These are phyloP conservation scores for Gleditsia sinensis DNA, from an alignment of 306 rosid species.

Conservation along the genomic window DNA sequence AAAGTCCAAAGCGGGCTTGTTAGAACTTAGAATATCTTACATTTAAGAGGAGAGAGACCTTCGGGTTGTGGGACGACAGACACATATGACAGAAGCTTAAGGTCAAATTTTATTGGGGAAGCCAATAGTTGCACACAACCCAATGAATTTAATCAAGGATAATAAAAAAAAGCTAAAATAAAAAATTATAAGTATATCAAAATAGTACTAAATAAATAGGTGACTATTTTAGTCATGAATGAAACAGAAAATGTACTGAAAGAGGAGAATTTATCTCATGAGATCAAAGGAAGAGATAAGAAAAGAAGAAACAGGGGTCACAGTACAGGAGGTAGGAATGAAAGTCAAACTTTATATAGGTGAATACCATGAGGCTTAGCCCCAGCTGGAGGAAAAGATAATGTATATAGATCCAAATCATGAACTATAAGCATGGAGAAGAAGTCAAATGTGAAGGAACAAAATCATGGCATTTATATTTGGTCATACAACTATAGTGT, in stretches of 20 bases:
- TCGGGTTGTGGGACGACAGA: neutral
- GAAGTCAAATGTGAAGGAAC: constrained; percentile 39
- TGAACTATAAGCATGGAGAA: constrained; percentile 34
- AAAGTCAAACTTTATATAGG: constrained; percentile 39
- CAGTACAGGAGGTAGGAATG: constrained; percentile 9
- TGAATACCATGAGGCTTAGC: constrained; percentile 41
- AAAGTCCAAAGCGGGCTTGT: constrained; percentile 23
- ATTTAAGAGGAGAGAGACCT: constrained; percentile 5
- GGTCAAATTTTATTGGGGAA: constrained; percentile 52
- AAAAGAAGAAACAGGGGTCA: constrained; percentile 21
- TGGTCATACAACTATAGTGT: constrained; percentile 50
- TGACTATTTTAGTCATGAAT: constrained; percentile 35
- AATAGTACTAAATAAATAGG: no score
- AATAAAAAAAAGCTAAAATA: constrained; percentile 31
- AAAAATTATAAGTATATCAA: no score
- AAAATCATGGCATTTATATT: constrained; percentile 42
- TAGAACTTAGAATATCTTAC: constrained; percentile 37
- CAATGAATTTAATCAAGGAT: constrained; percentile 39
- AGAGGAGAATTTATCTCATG: constrained; percentile 32
- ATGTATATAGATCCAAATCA: constrained; percentile 34
- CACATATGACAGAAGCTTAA: constrained; percentile 28
- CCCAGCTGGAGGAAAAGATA: constrained; percentile 49
- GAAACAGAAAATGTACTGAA: constrained; percentile 36
- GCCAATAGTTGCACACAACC: constrained; percentile 47
- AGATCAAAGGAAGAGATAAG: constrained; percentile 26